Evolutionary conservation across 495 filamentous ascomycete species (phyloP), one percentile per base, ranked within the genome.

Genomic region (Hyaloscypha finlandica): DNA sequence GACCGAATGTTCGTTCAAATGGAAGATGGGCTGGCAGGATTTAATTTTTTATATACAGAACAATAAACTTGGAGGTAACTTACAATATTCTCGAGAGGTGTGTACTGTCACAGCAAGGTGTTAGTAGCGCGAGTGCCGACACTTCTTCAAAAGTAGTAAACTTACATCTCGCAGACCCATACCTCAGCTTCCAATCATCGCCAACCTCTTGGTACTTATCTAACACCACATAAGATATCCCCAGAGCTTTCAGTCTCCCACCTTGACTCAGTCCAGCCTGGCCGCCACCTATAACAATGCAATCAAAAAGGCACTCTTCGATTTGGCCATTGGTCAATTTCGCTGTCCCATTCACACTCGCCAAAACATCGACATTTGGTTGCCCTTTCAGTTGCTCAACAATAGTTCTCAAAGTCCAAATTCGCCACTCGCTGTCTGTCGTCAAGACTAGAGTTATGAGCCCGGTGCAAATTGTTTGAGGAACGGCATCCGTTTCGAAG

Each of bases 1-100:
- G 48, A 0, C 68, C 64, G 61, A 77, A 81, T 0, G 75, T 79
- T 31, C 75, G 72, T 11, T 71, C 74, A 65, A 79, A 80, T 5
- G 78, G 78, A 16, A 79, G 54, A 67, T 76, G 70, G 52, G 68
- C 71, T 70, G 6, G 20, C 19, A 12, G 14, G 55, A 52, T 68
- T 20, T 29, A 51, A 33, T 0, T 45, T 0, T 25, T 30, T 3
- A n/a, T 11, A 20, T 6, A 35, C 19, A 11, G 32, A 14, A 12
- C 16, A 32, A 32, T 8, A 2, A 37, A 29, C 8, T 14, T 11
- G 3, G n/a, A 52, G 33, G 61, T 57, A 19, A 54, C 51, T 55
- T 64, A 70, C 70, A 66, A 67, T 69, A 74, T 59, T 75, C 68
- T 66, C 72, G 59, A 4, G 66, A 67, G 1, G 79, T 77, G 65